These are phyloP conservation scores for Macrolepiota fuliginosa DNA, from an alignment of 768 basidiomycete genomes.

Conservation along the genomic window DNA sequence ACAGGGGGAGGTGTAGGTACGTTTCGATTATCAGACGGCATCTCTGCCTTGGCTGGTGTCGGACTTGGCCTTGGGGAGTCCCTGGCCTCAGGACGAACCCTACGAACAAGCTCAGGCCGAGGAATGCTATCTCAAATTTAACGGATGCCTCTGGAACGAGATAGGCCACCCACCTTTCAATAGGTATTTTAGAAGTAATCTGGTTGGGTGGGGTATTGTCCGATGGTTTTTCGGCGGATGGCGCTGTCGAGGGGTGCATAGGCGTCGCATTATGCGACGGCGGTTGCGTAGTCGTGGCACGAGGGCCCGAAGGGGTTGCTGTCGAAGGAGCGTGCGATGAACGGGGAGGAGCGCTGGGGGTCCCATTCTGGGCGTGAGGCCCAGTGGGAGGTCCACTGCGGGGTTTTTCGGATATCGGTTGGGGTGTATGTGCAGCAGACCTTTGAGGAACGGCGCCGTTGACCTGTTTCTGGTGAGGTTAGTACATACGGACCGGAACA, in stretches of 20 bases:
- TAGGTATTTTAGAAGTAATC: conserved; percentile 42
- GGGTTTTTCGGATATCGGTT: conserved; percentile 36
- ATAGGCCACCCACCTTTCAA: conserved; percentile 55
- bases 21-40: conserved; percentile 12
- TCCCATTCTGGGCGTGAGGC: conserved; percentile 10
- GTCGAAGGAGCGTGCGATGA: conserved; percentile 26
- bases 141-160: neutral
- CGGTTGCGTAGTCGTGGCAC: conserved; percentile 40
- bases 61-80: conserved; percentile 32
- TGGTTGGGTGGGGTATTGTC: neutral
- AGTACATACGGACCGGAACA: neutral
- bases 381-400: conserved; percentile 24
- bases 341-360: conserved; percentile 24
- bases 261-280: conserved; percentile 24
- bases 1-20: conserved; percentile 8
- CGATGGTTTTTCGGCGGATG: neutral
- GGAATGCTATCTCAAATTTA: conserved; percentile 50
- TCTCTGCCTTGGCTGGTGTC: conserved; percentile 12
- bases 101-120: conserved; percentile 76
- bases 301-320: conserved; percentile 50
- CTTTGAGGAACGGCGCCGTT: conserved; percentile 29
- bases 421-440: conserved; percentile 27
- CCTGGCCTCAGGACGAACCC: conserved; percentile 41
- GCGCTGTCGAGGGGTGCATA: conserved; percentile 23
- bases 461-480: conserved; percentile 17